phyloP scores from a whole-genome alignment of 345 rosid species.

The Hypericum androsaemum region DNA sequence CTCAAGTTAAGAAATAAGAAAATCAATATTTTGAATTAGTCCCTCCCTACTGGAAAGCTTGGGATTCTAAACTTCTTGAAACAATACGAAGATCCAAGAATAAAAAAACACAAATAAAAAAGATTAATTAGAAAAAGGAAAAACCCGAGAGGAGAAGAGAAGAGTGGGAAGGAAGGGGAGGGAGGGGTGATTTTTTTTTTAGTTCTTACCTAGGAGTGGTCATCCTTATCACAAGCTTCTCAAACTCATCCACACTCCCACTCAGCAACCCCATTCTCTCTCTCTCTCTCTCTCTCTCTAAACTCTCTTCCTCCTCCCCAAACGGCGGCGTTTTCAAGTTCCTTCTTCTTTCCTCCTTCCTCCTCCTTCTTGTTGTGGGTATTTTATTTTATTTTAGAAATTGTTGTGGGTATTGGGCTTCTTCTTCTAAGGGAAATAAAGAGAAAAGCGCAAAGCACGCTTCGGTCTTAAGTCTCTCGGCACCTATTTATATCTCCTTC shows the following conservation, averaged over 20 bases:
- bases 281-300: neutral
- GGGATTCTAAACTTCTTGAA: too few species aligned
- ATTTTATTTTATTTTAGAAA: constrained; percentile 1
- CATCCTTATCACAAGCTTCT: constrained; percentile 85
- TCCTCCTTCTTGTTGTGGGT: constrained; percentile 8
- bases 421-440: too few species aligned
- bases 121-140: too few species aligned
- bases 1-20: too few species aligned
- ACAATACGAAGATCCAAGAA: too few species aligned
- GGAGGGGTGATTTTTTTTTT: too few species aligned
- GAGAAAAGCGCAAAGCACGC: constrained; percentile 31
- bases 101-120: too few species aligned
- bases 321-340: too few species aligned
- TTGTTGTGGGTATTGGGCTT: neutral
- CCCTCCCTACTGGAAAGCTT: too few species aligned
- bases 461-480: constrained; percentile 25
- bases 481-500: constrained; percentile 13
- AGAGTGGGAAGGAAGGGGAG: neutral
- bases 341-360: neutral
- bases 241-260: constrained; percentile 75
- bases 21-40: too few species aligned
- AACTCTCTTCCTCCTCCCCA: too few species aligned
- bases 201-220: constrained; percentile 94
- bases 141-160: too few species aligned
- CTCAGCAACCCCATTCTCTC: constrained; percentile 23